These are phyloP conservation scores for Mallotus japonicus DNA, from an alignment of 441 rosid genomes.

Conservation along the genomic window DNA sequence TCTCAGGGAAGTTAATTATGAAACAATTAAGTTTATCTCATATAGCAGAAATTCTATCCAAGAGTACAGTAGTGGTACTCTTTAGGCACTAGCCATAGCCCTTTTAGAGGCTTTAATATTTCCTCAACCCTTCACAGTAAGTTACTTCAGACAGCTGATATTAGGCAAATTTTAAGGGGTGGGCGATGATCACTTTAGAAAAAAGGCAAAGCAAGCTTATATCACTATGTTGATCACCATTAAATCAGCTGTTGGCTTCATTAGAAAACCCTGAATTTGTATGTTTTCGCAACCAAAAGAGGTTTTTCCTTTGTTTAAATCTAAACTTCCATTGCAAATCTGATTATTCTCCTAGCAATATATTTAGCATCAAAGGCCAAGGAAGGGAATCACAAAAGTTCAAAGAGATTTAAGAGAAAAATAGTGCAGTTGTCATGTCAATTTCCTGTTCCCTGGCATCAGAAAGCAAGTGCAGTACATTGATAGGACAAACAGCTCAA, in stretches of 20 bases:
- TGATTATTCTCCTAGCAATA: neutral
- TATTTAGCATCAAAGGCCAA: neutral
- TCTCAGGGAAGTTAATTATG: too few species aligned
- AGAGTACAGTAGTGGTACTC: too few species aligned
- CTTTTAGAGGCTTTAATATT: too few species aligned
- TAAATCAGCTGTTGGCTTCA: neutral
- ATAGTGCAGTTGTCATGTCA: too few species aligned
- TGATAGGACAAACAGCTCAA: neutral
- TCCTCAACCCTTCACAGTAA: too few species aligned
- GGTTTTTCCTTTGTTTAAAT: neutral
- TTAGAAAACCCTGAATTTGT: neutral
- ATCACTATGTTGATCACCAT: too few species aligned
- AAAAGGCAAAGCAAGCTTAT: neutral
- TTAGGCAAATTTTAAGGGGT: too few species aligned
- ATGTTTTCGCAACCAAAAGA: neutral
- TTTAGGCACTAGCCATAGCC: too few species aligned
- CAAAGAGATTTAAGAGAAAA: too few species aligned
- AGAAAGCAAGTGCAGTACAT: neutral
- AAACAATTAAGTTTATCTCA: too few species aligned
- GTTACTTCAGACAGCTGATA: too few species aligned
- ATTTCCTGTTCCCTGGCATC: neutral
- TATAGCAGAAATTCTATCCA: too few species aligned
- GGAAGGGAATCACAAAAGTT: neutral
- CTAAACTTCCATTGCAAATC: neutral
- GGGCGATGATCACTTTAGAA: neutral